Conservation (phyloP, 495 filamentous ascomycete species). For the Neurospora sp. region DNA sequence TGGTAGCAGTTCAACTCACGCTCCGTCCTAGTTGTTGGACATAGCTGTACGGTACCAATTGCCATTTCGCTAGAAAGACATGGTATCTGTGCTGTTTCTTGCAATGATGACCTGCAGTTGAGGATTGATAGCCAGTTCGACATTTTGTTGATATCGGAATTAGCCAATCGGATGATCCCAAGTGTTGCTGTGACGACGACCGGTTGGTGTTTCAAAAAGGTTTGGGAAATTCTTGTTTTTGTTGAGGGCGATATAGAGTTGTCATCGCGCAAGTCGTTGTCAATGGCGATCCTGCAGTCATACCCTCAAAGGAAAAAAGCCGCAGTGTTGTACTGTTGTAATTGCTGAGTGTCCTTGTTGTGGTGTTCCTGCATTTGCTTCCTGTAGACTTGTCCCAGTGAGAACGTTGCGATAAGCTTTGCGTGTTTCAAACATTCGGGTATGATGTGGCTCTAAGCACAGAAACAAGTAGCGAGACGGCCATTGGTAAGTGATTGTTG, state of each 20-base stretch:
- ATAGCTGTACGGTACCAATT: too few species aligned
- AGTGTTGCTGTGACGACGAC: background rate
- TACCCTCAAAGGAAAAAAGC: background rate
- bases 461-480: background rate
- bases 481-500: background rate
- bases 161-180: background rate
- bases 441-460: background rate
- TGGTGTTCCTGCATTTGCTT: background rate
- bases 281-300: background rate
- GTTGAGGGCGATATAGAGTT: background rate
- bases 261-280: background rate
- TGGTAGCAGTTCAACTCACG: too few species aligned
- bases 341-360: background rate
- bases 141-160: background rate
- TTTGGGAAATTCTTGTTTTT: background rate
- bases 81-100: too few species aligned
- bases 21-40: too few species aligned
- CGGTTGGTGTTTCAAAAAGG: background rate
- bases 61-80: too few species aligned
- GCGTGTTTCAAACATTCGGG: background rate
- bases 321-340: background rate
- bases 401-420: background rate
- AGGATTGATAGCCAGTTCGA: background rate
- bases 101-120: background rate
- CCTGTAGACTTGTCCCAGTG: background rate